Evolutionary conservation across 139 green algal species (phyloP).

Genomic region (Chlamydomonas urium): DNA sequence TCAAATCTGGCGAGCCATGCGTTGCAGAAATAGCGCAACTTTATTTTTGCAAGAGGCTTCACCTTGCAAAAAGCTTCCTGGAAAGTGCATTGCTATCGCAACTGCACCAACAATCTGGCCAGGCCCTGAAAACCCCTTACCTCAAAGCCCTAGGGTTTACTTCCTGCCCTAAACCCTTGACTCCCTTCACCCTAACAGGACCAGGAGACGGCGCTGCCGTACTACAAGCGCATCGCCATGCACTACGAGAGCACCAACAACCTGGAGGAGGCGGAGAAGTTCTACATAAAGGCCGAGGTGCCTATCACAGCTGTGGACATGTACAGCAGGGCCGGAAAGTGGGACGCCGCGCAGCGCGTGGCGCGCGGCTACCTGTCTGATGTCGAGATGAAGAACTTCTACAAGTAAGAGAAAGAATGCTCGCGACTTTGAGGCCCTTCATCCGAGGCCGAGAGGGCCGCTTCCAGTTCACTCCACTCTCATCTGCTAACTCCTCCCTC

Average conservation of each 20-base stretch:
- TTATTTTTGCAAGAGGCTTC: too few species aligned
- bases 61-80: too few species aligned
- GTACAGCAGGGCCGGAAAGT: constrained; percentile 68
- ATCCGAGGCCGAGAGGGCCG: neutral
- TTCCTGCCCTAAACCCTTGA: too few species aligned
- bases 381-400: constrained; percentile 51
- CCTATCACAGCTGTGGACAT: constrained; percentile 68
- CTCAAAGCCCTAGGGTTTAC: too few species aligned
- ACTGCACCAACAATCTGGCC: too few species aligned
- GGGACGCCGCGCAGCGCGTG: constrained; percentile 74
- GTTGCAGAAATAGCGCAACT: neutral
- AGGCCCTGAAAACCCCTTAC: too few species aligned
- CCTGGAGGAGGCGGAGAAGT: constrained; percentile 70
- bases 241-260: constrained; percentile 51
- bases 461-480: neutral
- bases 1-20: neutral
- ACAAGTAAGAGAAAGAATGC: constrained; percentile 13
- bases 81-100: too few species aligned
- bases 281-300: constrained; percentile 62
- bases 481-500: too few species aligned
- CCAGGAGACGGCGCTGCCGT: constrained; percentile 45
- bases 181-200: too few species aligned
- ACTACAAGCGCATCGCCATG: constrained; percentile 58
- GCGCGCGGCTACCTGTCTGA: constrained; percentile 68
- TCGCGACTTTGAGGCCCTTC: constrained; percentile 3